Conservation (phyloP, 1,139 yeast genomes). For the Saccharomyces pastorianus region DNA sequence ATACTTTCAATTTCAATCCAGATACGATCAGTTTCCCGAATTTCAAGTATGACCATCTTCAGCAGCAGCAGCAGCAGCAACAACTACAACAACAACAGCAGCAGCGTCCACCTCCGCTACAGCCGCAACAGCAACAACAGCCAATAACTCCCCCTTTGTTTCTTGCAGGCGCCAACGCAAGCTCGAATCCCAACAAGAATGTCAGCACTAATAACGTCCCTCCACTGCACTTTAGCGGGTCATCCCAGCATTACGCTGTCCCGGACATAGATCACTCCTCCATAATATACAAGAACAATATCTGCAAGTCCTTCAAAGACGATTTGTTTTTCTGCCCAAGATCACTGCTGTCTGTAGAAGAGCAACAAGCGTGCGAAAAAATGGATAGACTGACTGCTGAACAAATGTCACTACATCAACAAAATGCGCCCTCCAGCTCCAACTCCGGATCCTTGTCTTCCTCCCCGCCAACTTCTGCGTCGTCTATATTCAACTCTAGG, state of each 20-base stretch:
- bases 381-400: slow-evolving; percentile 19
- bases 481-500: slow-evolving; percentile 9
- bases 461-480: neutral
- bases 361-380: slow-evolving; percentile 19
- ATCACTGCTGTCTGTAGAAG: slow-evolving; percentile 19
- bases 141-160: neutral
- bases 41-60: neutral
- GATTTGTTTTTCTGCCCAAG: slow-evolving; percentile 27
- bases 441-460: neutral
- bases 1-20: neutral
- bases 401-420: slow-evolving; percentile 15
- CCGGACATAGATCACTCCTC: slow-evolving; percentile 9
- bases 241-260: neutral
- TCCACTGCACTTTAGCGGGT: neutral
- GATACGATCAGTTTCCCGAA: neutral
- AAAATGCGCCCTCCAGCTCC: slow-evolving; percentile 8
- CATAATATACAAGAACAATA: slow-evolving; percentile 16
- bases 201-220: neutral
- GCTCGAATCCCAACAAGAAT: neutral
- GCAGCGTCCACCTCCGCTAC: neutral
- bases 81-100: neutral
- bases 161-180: neutral
- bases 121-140: neutral
- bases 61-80: neutral
- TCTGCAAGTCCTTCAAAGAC: slow-evolving; percentile 26